Evolutionary conservation across 257 asterid species (phyloP), one percentile per base, ranked within the genome.

Genomic region (Oldenlandia corymbosa): DNA sequence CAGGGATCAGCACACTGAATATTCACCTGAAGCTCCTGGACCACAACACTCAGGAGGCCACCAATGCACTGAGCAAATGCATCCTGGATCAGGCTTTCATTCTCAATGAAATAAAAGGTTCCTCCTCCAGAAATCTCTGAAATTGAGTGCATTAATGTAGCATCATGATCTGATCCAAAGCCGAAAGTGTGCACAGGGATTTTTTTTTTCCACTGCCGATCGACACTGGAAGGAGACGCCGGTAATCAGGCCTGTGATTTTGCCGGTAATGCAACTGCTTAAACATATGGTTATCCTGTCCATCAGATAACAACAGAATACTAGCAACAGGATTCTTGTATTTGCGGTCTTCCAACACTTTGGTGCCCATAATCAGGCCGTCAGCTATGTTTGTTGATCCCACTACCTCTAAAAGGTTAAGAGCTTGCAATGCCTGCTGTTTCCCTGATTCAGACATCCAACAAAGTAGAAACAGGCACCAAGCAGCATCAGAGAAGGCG

Each of bases 51-150:
- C 77, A 93, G 71, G 54, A 93, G 92, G 41, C 99, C 99, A 1
- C 97, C 99, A 43, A 93, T 93, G 79, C 99, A 93, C 76, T 93
- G 99, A 16, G 99, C 99, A 69, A 93, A 93, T 2, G 99, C 99
- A 60, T 93, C 96, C 79, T 93, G 99, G 48, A 93, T 93, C n/a
- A 80, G 92, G 21, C 94, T 79, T 75, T 93, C 99, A 1, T 95
- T 83, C 78, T 93, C 99, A 11, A 93, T 93, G 78, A 93, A 93
- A 36, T 97, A 93, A 71, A 93, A 93, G 1, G 96, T 90, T 58
- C 99, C 99, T n/a, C n/a, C n/a, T 66, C 99, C 97, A 16, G 99
- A 90, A 34, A 79, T 77, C 83, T 93, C 99, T 0, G 99, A 83
- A 60, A 93, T 86, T 4, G 95, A 85, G 70, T 93, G 99, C 99